Percentiles rank a stretch among this genome's conserved stretches.
These are phyloP conservation scores for Eimeria nieschulzi DNA, from an alignment of 169 alveolate species.

Conservation along the genomic window DNA sequence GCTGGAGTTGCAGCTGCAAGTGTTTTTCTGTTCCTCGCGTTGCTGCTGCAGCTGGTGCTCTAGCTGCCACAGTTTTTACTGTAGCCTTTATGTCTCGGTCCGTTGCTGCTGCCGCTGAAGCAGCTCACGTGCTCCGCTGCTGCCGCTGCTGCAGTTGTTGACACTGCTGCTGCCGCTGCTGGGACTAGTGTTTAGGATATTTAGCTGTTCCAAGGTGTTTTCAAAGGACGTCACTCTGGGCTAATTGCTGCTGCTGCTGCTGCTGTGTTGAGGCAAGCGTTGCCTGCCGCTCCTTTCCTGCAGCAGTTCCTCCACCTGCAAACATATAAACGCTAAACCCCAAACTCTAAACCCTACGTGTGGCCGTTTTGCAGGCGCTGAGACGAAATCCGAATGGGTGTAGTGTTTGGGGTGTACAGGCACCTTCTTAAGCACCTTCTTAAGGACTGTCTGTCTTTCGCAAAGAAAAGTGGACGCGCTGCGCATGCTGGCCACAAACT, in stretches of 20 bases:
- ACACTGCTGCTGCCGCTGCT: conserved; percentile 18
- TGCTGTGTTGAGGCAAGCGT: neutral
- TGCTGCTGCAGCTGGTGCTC: conserved; percentile 59
- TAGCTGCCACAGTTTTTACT: conserved; percentile 23
- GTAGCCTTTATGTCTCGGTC: neutral
- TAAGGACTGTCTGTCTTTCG: neutral
- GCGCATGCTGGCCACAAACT: neutral
- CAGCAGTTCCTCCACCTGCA: conserved; percentile 10
- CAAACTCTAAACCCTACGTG: neutral
- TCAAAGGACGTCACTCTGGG: neutral
- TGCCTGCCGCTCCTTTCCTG: neutral
- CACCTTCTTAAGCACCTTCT: conserved; percentile 10
- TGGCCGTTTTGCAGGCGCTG: too few species aligned
- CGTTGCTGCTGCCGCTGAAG: neutral
- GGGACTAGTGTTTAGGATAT: neutral
- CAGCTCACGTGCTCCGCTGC: neutral
- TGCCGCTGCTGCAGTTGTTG: conserved; percentile 39
- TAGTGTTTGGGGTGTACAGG: conserved; percentile 24
- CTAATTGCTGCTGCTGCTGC: conserved; percentile 23
- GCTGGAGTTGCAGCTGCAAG: conserved; percentile 20
- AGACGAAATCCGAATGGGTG: neutral
- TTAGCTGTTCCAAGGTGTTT: neutral
- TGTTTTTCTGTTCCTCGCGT: conserved; percentile 28
- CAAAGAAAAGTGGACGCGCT: neutral
- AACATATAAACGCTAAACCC: neutral